Evolutionary conservation across 2,329 filamentous ascomycete species (phyloP).

Genomic region (Aureobasidium sp.): DNA sequence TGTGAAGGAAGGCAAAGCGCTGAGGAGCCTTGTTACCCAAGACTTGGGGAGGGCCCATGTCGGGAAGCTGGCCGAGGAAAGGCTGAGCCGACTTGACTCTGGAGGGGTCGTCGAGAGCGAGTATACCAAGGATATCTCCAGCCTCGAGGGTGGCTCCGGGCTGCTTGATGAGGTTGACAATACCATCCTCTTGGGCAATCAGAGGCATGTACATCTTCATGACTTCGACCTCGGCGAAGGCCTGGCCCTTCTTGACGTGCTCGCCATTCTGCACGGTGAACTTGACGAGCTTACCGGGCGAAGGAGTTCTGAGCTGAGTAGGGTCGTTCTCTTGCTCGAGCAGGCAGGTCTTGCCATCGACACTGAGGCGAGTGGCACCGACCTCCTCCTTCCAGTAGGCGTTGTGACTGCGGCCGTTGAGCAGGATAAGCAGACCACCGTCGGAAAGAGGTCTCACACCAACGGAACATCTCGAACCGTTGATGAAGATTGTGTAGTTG

Average conservation of each 20-base stretch:
- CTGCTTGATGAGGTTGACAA: conserved; percentile 98
- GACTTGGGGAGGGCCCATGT: conserved; percentile 76
- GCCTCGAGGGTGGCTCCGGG: conserved; percentile 95
- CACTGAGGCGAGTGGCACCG: conserved; percentile 86
- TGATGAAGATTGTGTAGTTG: conserved; percentile 97
- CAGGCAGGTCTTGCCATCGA: conserved; percentile 96
- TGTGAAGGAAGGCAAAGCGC: conserved; percentile 67
- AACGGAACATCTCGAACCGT: conserved; percentile 91
- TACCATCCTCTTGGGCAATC: conserved; percentile 85
- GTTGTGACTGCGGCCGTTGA: conserved; percentile 90
- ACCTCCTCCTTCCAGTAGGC: conserved; percentile 99
- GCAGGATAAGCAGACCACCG: conserved; percentile 81
- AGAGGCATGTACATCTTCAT: conserved; percentile 99
- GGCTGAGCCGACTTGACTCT: conserved; percentile 94
- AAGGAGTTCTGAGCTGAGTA: conserved; percentile 88
- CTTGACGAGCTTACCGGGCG: conserved; percentile 95
- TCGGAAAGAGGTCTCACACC: conserved; percentile 89
- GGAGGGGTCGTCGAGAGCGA: conserved; percentile 87
- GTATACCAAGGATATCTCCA: conserved; percentile 95
- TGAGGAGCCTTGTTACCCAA: conserved; percentile 88
- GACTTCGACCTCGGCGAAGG: conserved; percentile 95
- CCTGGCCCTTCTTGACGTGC: conserved; percentile 83
- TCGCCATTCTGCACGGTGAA: conserved; percentile 93
- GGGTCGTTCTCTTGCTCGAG: conserved; percentile 99
- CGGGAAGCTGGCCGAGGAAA: conserved; percentile 83